Percentiles rank a stretch among this genome's conserved stretches.
Evolutionary conservation across 2,329 filamentous ascomycete species (phyloP).

Genomic region (Epicoccum sorghinum): DNA sequence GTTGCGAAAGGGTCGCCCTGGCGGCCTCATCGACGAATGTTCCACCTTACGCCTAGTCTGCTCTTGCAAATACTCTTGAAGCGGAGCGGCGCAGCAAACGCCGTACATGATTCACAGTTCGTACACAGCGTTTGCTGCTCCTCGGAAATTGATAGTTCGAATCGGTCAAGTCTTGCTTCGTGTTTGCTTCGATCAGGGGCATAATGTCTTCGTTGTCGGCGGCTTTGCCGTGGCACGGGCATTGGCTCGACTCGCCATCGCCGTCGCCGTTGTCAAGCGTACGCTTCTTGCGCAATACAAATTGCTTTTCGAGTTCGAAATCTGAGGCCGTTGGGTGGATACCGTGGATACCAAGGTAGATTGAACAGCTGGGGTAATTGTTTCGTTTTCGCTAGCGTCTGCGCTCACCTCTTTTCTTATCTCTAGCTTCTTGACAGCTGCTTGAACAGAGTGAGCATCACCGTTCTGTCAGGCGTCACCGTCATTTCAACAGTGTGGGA

Average conservation of each 20-base stretch:
- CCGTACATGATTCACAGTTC: slow-evolving; percentile 58
- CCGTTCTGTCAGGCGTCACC: slow-evolving; percentile 16
- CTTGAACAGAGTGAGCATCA: slow-evolving; percentile 1
- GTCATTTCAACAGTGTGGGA: slow-evolving; percentile 4
- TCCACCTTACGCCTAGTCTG: slow-evolving; percentile 17
- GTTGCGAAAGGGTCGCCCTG: not conserved
- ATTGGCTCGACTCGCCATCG: slow-evolving; percentile 16
- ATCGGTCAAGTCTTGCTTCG: too few species aligned
- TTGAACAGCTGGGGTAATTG: not conserved
- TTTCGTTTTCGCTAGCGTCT: not conserved
- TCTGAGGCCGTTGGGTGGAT: too few species aligned
- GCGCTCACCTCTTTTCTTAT: not conserved
- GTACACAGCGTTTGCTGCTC: slow-evolving; percentile 31
- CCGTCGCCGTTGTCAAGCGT: slow-evolving; percentile 18
- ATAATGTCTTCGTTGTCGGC: slow-evolving; percentile 24
- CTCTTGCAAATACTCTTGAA: slow-evolving; percentile 34
- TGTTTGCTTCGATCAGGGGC: slow-evolving; percentile 26
- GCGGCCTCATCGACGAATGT: slow-evolving; percentile 1
- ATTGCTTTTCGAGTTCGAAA: slow-evolving; percentile 19
- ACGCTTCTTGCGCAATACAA: slow-evolving; percentile 28
- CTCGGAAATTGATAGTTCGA: slow-evolving; percentile 18
- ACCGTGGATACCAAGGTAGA: slow-evolving; percentile 11
- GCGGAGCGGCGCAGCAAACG: slow-evolving; percentile 54
- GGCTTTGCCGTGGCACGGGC: slow-evolving; percentile 1
- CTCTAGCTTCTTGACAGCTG: slow-evolving; percentile 13